These are phyloP conservation scores for Zygotorulaspora mrakii DNA, from an alignment of 1,139 yeast species.

Conservation along the genomic window DNA sequence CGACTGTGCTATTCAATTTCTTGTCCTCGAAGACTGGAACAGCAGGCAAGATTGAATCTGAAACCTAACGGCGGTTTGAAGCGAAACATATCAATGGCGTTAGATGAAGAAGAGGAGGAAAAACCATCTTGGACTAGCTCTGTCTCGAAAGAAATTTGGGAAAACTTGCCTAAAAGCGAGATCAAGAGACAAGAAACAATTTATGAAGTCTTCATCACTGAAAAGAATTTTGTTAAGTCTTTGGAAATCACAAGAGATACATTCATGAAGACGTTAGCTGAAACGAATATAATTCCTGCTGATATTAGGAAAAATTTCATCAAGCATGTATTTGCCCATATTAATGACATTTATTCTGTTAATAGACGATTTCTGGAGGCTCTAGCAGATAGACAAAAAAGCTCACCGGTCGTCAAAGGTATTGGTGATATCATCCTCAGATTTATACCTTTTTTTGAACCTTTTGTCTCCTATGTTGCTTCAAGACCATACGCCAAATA, in stretches of 20 bases:
- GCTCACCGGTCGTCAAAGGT: constrained; percentile 77
- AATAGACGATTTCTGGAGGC: constrained; percentile 87
- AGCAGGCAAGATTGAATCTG: constrained; percentile 86
- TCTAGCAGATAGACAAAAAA: constrained; percentile 81
- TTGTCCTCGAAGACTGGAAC: constrained; percentile 95
- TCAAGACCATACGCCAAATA: constrained; percentile 93
- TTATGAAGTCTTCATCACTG: constrained; percentile 90
- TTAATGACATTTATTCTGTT: constrained; percentile 78
- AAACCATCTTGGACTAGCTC: constrained; percentile 94
- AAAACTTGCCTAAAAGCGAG: constrained; percentile 75
- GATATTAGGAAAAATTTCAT: constrained; percentile 86
- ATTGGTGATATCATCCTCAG: constrained; percentile 87
- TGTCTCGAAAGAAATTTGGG: constrained; percentile 77
- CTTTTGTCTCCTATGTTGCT: constrained; percentile 92
- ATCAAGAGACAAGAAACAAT: constrained; percentile 93
- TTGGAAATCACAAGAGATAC: constrained; percentile 89
- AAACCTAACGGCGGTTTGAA: constrained; percentile 85
- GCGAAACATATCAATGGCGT: constrained; percentile 75
- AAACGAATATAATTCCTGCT: constrained; percentile 82
- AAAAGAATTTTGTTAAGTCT: constrained; percentile 91
- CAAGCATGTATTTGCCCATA: constrained; percentile 86
- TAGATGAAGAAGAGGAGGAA: constrained; percentile 72
- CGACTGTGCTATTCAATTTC: constrained; percentile 89
- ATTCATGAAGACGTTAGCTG: constrained; percentile 87
- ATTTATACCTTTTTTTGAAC: constrained; percentile 81